Evolutionary conservation across 352 stramenopile species (phyloP).

Genomic region (Porosira glacialis): DNA sequence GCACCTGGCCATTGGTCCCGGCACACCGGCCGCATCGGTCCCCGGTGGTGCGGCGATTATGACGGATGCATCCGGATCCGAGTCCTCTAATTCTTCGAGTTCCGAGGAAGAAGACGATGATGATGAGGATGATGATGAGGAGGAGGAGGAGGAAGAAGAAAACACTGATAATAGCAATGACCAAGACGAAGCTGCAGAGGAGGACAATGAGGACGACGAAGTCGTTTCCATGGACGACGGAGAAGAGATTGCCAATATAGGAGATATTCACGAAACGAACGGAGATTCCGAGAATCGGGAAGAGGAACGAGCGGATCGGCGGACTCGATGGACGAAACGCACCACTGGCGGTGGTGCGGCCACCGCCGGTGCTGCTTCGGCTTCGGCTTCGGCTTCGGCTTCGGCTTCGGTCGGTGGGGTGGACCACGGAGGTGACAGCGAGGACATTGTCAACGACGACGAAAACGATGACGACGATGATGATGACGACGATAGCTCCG

Average conservation of each 20-base stretch:
- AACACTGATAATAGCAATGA: slow-evolving; percentile 1
- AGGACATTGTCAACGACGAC: slow-evolving; percentile 6
- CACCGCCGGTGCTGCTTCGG: no score
- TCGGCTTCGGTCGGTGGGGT: no score
- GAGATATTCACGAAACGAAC: neutral
- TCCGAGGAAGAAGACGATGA: slow-evolving; percentile 23
- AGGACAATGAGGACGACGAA: slow-evolving; percentile 10
- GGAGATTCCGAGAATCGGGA: no score
- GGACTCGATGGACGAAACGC: no score
- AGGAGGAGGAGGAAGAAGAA: slow-evolving; percentile 20
- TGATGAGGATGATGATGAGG: slow-evolving; percentile 10
- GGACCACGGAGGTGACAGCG: neutral
- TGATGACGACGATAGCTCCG: slow-evolving; percentile 11
- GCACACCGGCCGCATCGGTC: slow-evolving; percentile 55
- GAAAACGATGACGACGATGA: slow-evolving; percentile 7
- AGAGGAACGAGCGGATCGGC: no score
- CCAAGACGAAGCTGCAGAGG: slow-evolving; percentile 7
- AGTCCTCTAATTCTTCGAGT: neutral
- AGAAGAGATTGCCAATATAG: neutral
- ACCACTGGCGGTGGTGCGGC: no score
- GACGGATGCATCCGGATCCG: neutral
- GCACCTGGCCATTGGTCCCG: slow-evolving; percentile 69
- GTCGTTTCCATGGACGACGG: no score
- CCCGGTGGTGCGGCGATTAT: neutral
- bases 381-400: no score